phyloP scores from a whole-genome alignment of 805 yeast species.

The Yarrowia deformans region DNA sequence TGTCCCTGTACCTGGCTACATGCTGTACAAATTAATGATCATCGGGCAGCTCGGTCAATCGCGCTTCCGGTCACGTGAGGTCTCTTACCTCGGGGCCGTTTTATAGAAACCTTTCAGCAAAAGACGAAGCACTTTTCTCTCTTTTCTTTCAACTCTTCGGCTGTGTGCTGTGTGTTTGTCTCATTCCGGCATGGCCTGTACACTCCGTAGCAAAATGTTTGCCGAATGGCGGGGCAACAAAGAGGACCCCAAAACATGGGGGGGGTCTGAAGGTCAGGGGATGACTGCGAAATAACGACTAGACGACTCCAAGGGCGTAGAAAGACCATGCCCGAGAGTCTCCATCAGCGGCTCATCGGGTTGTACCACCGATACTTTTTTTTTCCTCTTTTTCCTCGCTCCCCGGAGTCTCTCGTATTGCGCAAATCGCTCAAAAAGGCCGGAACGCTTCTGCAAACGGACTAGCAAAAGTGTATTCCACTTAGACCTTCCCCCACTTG shows the following conservation, averaged over 20 bases:
- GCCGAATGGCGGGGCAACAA: constrained; percentile 1
- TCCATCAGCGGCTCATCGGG: too few species aligned
- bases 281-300: too few species aligned
- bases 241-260: neutral
- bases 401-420: neutral
- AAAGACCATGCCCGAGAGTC: too few species aligned
- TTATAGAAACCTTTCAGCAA: too few species aligned
- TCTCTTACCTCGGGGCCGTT: too few species aligned
- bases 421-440: constrained; percentile 32
- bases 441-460: constrained; percentile 16
- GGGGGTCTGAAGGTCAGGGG: neutral
- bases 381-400: too few species aligned
- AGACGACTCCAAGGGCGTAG: too few species aligned
- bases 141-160: neutral
- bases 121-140: too few species aligned
- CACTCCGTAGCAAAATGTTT: neutral
- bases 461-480: neutral
- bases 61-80: neutral
- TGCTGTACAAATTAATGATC: too few species aligned
- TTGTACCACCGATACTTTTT: too few species aligned
- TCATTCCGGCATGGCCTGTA: constrained; percentile 6
- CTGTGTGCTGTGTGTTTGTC: neutral
- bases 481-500: constrained; percentile 31
- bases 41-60: too few species aligned
- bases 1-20: too few species aligned